A percentile compares a stretch with the other conserved stretches of the same genome.
phyloP scores from a whole-genome alignment of 352 stramenopile species.

The Pythium apleroticum region DNA sequence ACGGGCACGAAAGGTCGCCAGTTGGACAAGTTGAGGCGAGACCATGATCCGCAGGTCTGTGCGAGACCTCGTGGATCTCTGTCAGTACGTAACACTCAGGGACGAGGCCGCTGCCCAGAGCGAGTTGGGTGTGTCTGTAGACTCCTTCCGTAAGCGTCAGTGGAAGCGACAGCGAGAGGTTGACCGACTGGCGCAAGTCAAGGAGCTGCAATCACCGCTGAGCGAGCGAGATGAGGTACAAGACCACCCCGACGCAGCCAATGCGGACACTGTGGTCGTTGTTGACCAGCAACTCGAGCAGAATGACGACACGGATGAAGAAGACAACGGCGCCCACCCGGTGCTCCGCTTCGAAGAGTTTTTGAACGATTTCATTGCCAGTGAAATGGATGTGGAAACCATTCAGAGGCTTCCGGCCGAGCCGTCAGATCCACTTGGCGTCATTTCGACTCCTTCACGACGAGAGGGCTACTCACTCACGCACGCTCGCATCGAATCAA shows the following conservation, averaged over 20 bases:
- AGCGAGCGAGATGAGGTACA: neutral
- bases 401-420: constrained; percentile 19
- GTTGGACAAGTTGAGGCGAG: neutral
- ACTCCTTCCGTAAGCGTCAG: constrained; percentile 49
- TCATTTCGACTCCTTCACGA: constrained; percentile 47
- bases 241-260: neutral
- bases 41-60: constrained; percentile 28
- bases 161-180: constrained; percentile 42
- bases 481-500: constrained; percentile 28
- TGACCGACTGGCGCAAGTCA: constrained; percentile 17
- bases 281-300: neutral
- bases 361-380: constrained; percentile 25
- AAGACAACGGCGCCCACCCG: neutral
- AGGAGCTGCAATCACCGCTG: neutral
- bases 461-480: constrained; percentile 69
- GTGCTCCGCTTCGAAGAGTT: constrained; percentile 14
- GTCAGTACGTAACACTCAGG: constrained; percentile 30
- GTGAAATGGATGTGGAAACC: constrained; percentile 15
- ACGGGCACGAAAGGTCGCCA: constrained; percentile 12
- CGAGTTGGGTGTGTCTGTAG: neutral
- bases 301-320: neutral
- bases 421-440: constrained; percentile 37
- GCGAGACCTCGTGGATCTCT: constrained; percentile 41
- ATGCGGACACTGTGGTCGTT: neutral
- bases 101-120: neutral